Evolutionary conservation across 140 eudicot species (phyloP), one percentile per base, ranked within the genome.

Genomic region (Cichorium intybus): DNA sequence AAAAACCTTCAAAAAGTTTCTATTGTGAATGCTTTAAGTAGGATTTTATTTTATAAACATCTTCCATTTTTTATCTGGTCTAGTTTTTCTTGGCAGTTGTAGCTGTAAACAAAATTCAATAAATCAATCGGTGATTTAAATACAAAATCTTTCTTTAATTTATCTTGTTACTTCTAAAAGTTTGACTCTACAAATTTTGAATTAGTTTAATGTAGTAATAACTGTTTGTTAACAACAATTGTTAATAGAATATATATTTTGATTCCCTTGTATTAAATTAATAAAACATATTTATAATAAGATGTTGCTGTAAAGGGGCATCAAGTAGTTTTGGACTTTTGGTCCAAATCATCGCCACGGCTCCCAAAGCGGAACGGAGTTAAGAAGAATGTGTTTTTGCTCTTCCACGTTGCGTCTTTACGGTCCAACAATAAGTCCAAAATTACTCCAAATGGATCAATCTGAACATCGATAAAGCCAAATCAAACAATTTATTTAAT

Each of bases 321-420:
- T 2, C 35, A 6, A 31, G 35, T 31, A 31, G 35, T 31, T 31
- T 31, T 31, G 2, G n/a, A n/a, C n/a, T n/a, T n/a, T n/a, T n/a
- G 45, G 50, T 60, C 65, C 29, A 60, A 60, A 60, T 61, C n/a
- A n/a, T n/a, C n/a, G n/a, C n/a, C n/a, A 22, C 70, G 59, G 31
- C 31, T 49, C 11, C 17, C 46, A 56, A 39, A 54, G 24, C 64
- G 21, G 56, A 41, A 68, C 45, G 29, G 16, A 31, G 45, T 54
- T 28, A 29, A 46, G 6, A 23, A 15, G 41, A 43, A 43, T 24
- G 14, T 6, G 65, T 20, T 45, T 33, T 68, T 68, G 65, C 31
- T 41, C 56, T 6, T 55, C 24, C 73, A 68, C 64, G 73, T 16
- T 37, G 55, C 24, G 22, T 55, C 41, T 24, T 11, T 51, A 37